phyloP scores from a whole-genome alignment of 176 grass and related monocot genomes.

The Paspalum notatum region DNA sequence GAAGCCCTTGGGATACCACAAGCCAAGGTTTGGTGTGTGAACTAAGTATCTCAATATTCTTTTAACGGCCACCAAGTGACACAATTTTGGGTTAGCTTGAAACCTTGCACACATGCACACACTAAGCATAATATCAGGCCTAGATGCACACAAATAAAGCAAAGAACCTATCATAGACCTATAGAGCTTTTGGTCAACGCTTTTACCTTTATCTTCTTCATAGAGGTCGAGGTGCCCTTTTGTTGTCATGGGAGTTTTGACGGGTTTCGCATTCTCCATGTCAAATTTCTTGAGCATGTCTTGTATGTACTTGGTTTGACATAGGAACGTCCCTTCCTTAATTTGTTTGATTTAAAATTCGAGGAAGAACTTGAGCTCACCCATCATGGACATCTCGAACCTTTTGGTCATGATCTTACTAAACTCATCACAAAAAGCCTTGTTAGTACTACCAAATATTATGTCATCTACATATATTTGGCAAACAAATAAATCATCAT shows the following conservation, averaged over 20 bases:
- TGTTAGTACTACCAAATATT: not conserved
- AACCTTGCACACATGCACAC: too few relatives aligned
- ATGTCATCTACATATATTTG: not conserved
- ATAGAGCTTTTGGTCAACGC: too few relatives aligned
- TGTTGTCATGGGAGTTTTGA: not conserved
- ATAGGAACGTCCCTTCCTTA: not conserved
- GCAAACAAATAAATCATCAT: not conserved
- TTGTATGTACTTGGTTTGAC: not conserved
- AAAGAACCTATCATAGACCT: too few relatives aligned
- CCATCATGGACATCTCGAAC: not conserved
- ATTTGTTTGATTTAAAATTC: not conserved
- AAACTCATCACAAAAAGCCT: not conserved
- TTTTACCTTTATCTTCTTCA: not conserved
- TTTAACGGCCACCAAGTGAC: too few relatives aligned
- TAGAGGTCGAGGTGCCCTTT: not conserved
- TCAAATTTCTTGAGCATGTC: not conserved
- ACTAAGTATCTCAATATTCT: too few relatives aligned
- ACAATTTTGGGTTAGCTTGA: too few relatives aligned
- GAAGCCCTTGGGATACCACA: too few relatives aligned
- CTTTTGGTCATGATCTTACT: not conserved
- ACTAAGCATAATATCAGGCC: too few relatives aligned
- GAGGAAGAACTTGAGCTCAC: too few relatives aligned
- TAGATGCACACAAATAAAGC: too few relatives aligned
- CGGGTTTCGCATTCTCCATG: too few relatives aligned
- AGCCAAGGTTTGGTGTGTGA: too few relatives aligned